Percentiles rank a stretch among this genome's conserved stretches.
Conservation (phyloP, 345 rosid species). For the Noccaea bulbosa region DNA sequence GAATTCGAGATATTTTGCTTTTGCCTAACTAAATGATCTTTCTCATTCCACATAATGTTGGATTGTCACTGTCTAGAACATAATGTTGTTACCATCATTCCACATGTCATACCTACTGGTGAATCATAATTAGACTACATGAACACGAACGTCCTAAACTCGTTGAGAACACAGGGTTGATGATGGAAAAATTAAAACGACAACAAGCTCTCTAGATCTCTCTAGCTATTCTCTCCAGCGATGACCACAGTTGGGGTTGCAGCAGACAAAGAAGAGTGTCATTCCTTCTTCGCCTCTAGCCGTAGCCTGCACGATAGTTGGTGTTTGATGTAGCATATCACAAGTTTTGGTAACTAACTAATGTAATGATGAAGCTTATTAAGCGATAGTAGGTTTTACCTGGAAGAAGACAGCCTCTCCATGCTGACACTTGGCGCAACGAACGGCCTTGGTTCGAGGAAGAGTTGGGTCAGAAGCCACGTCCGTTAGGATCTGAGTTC, state of each 20-base stretch:
- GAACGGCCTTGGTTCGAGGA: conserved; percentile 71
- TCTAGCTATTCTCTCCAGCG: conserved; percentile 81
- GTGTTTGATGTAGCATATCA: background rate
- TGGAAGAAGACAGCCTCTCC: conserved; percentile 79
- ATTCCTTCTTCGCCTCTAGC: conserved; percentile 92
- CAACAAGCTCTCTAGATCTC: conserved; percentile 12
- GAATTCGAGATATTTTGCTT: too few relatives aligned
- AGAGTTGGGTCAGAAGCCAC: conserved; percentile 86
- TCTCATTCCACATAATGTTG: too few relatives aligned
- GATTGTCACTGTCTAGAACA: background rate
- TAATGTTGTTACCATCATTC: conserved; percentile 3
- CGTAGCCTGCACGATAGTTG: conserved; percentile 55
- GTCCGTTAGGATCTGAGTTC: conserved; percentile 66
- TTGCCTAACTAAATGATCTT: too few relatives aligned
- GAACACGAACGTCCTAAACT: conserved; percentile 11
- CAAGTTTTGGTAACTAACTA: background rate
- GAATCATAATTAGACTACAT: background rate
- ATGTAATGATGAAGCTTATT: background rate
- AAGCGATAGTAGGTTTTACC: conserved; percentile 39
- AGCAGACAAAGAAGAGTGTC: conserved; percentile 91
- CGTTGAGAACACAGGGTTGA: background rate
- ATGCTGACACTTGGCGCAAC: conserved; percentile 55
- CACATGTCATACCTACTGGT: background rate
- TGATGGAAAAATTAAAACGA: background rate
- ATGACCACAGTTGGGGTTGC: conserved; percentile 71